A percentile compares a stretch with the other conserved stretches of the same genome.
phyloP scores from a whole-genome alignment of 371 early-diverging fungal genomes.

The Lichtheimia ramosa region DNA sequence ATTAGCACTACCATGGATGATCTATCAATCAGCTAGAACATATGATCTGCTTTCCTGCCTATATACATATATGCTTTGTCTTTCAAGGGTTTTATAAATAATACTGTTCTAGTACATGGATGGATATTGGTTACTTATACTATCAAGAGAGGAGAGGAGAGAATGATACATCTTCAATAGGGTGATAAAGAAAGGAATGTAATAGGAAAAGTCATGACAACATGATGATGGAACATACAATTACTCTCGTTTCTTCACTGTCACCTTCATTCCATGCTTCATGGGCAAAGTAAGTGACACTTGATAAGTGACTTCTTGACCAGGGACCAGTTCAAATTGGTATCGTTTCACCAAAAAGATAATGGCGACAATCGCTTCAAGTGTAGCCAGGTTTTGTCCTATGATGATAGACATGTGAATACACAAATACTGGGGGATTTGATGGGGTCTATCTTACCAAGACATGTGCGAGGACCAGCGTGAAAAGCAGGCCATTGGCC shows the following conservation, averaged over 20 bases:
- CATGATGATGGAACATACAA: no score
- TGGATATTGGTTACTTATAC: no score
- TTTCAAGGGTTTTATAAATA: no score
- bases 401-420: background rate
- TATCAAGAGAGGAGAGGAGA: no score
- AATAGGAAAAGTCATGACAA: no score
- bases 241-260: constrained; percentile 29
- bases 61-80: no score
- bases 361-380: constrained; percentile 54
- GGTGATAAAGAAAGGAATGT: no score
- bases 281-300: constrained; percentile 54
- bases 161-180: no score
- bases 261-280: constrained; percentile 48
- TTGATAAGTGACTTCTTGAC: constrained; percentile 36
- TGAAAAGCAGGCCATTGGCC: constrained; percentile 50
- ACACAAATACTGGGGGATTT: background rate
- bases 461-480: constrained; percentile 44
- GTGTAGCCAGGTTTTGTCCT: constrained; percentile 53
- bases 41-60: no score
- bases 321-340: constrained; percentile 42
- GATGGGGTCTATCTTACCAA: constrained; percentile 4
- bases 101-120: no score
- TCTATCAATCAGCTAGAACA: no score
- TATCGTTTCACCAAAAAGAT: constrained; percentile 48
- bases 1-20: no score